phyloP scores from a whole-genome alignment of 176 grass and related monocot genomes.

The Calamus simplicifolius region DNA sequence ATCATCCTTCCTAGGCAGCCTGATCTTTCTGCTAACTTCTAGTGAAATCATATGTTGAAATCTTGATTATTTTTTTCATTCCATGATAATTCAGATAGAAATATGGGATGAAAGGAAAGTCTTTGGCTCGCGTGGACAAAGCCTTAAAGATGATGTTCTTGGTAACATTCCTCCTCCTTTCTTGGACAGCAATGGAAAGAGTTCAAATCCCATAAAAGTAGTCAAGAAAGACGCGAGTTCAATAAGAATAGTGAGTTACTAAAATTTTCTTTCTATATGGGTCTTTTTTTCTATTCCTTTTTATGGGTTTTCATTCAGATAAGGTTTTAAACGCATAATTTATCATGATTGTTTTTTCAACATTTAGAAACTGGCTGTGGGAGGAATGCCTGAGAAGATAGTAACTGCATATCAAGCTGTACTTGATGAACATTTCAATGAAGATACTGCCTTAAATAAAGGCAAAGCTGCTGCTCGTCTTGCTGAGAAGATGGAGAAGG shows the following conservation, averaged over 20 bases:
- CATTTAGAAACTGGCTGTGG: conserved; percentile 73
- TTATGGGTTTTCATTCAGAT: background rate
- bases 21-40: too few species aligned
- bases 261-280: conserved; percentile 11
- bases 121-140: conserved; percentile 66
- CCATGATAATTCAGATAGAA: conserved; percentile 43
- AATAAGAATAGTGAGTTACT: conserved; percentile 57
- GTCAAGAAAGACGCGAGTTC: conserved; percentile 59
- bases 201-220: conserved; percentile 56
- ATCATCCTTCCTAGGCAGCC: too few species aligned
- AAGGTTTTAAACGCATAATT: background rate
- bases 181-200: conserved; percentile 45
- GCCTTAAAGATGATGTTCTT: conserved; percentile 71
- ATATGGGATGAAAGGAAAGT: conserved; percentile 97
- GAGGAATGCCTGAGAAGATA: conserved; percentile 88
- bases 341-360: conserved; percentile 13
- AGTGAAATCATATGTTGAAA: background rate
- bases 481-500: conserved; percentile 73
- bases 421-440: conserved; percentile 65
- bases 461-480: conserved; percentile 43
- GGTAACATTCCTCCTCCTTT: conserved; percentile 33
- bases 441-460: conserved; percentile 72
- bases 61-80: conserved; percentile 8
- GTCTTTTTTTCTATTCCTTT: conserved; percentile 8
- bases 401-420: conserved; percentile 64